Conservation (phyloP, 306 rosid species). For the Vachellia pachyceras region DNA sequence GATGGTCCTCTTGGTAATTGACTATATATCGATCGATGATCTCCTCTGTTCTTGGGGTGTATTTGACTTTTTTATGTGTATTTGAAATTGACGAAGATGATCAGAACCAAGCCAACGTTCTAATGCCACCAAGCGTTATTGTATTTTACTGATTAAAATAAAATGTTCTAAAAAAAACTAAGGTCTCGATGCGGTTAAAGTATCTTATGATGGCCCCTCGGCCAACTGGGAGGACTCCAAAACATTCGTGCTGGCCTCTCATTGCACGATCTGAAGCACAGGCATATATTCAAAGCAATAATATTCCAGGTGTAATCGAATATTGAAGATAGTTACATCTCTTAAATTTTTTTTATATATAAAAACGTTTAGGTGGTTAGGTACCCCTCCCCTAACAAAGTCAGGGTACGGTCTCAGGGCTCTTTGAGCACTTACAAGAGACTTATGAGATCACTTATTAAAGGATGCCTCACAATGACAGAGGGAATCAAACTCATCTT, state of each 20-base stretch:
- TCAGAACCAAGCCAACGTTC: slow-evolving; percentile 55
- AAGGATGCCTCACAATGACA: too few species aligned
- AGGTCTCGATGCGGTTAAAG: slow-evolving; percentile 37
- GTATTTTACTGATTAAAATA: slow-evolving; percentile 12
- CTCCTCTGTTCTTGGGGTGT: slow-evolving; percentile 22
- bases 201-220: neutral
- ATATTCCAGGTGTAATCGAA: too few species aligned
- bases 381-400: too few species aligned
- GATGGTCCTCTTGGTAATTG: slow-evolving; percentile 1
- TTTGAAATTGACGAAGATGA: slow-evolving; percentile 42
- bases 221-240: slow-evolving; percentile 3
- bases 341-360: too few species aligned
- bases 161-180: neutral
- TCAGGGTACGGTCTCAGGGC: too few species aligned
- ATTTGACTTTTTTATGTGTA: slow-evolving; percentile 28
- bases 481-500: too few species aligned
- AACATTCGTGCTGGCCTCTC: slow-evolving; percentile 42
- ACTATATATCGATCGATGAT: slow-evolving; percentile 7
- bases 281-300: too few species aligned
- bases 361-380: too few species aligned
- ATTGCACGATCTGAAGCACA: neutral
- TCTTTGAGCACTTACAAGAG: too few species aligned
- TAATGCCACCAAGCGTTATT: slow-evolving; percentile 54
- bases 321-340: too few species aligned
- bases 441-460: too few species aligned